Evolutionary conservation across 1,139 yeast species (phyloP).

Genomic region (Diutina scorzettiae): DNA sequence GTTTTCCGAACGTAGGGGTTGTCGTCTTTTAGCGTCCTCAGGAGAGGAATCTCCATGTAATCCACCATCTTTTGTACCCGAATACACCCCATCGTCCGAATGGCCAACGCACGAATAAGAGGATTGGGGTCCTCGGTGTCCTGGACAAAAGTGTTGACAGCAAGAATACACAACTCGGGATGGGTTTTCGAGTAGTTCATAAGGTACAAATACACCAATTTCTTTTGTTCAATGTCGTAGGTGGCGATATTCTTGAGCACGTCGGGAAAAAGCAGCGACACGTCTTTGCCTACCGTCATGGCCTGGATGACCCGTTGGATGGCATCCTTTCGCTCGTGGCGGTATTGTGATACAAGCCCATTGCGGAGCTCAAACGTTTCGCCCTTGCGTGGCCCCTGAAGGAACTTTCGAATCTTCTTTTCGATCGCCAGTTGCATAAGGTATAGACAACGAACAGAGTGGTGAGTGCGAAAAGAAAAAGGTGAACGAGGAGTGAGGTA

Average conservation of each 20-base stretch:
- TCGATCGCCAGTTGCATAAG: conserved; percentile 23
- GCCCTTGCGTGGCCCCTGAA: conserved; percentile 42
- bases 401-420: conserved; percentile 30
- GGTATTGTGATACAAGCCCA: conserved; percentile 91
- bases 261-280: conserved; percentile 88
- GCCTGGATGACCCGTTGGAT: conserved; percentile 95
- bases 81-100: conserved; percentile 97
- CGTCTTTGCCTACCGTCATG: conserved; percentile 98
- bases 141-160: conserved; percentile 93
- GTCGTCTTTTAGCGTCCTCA: conserved; percentile 77
- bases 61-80: conserved; percentile 92
- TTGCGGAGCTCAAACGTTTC: conserved; percentile 83
- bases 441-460: too few relatives aligned
- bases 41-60: conserved; percentile 83
- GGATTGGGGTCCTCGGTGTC: conserved; percentile 98
- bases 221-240: conserved; percentile 92
- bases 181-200: conserved; percentile 97
- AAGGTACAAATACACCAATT: conserved; percentile 82
- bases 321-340: conserved; percentile 90
- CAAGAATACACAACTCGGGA: conserved; percentile 91
- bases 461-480: too few relatives aligned
- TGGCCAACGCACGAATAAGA: conserved; percentile 87
- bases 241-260: conserved; percentile 95
- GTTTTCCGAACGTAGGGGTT: conserved; percentile 97
- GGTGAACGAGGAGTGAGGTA: too few relatives aligned